Percentiles rank a stretch among this genome's conserved stretches.
phyloP scores from a whole-genome alignment of 2,329 filamentous ascomycete genomes.

The Didymellaceae sp. region DNA sequence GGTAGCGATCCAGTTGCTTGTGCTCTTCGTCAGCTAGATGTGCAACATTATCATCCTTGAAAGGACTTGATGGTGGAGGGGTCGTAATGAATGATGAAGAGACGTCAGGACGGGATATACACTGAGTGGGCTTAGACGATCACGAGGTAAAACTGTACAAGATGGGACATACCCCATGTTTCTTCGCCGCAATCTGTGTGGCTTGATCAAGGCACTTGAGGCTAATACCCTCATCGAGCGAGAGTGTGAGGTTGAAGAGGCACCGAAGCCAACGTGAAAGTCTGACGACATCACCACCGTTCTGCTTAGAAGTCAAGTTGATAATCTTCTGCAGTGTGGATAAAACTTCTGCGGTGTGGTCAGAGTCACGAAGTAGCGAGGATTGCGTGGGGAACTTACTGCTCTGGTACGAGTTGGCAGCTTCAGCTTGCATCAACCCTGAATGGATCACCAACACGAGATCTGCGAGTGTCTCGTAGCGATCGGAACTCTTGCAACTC shows the following conservation, averaged over 20 bases:
- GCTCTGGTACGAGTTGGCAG: conserved; percentile 39
- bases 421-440: conserved; percentile 37
- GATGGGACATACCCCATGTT: conserved; percentile 35
- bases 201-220: conserved; percentile 71
- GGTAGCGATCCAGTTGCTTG: conserved; percentile 60
- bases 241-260: conserved; percentile 72
- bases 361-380: neutral
- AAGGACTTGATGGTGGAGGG: conserved; percentile 22
- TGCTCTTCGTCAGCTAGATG: conserved; percentile 28
- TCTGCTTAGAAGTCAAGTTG: conserved; percentile 68
- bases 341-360: conserved; percentile 36
- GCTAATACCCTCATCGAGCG: conserved; percentile 62
- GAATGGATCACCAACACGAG: conserved; percentile 54
- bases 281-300: conserved; percentile 63
- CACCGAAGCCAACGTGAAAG: conserved; percentile 81
- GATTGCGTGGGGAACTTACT: conserved; percentile 27
- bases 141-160: neutral
- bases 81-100: conserved; percentile 8
- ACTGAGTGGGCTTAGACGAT: conserved; percentile 15
- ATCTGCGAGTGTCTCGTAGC: conserved; percentile 57
- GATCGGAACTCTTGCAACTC: conserved; percentile 45
- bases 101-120: neutral
- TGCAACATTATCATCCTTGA: conserved; percentile 6
- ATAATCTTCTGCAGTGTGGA: conserved; percentile 68
- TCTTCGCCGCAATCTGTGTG: conserved; percentile 43